phyloP scores from a whole-genome alignment of 2,329 filamentous ascomycete genomes.

The Fusarium miscanthi region DNA sequence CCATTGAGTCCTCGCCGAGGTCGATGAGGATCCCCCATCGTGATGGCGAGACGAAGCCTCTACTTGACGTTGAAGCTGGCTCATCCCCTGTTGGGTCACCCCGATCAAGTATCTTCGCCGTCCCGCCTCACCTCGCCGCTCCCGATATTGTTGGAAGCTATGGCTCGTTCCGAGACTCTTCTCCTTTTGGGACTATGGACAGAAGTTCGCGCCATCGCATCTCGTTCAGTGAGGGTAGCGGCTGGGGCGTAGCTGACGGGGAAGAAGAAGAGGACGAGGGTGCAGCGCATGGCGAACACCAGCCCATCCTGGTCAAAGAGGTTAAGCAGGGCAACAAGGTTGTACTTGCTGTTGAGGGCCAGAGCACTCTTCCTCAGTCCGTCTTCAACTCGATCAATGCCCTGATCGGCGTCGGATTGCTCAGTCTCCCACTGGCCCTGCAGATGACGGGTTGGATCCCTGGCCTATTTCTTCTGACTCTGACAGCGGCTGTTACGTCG shows the following conservation, averaged over 20 bases:
- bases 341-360: conserved; percentile 85
- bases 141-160: conserved; percentile 80
- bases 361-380: conserved; percentile 95
- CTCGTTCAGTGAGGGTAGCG: conserved; percentile 59
- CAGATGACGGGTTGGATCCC: conserved; percentile 90
- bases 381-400: conserved; percentile 97
- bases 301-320: conserved; percentile 87
- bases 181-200: conserved; percentile 65
- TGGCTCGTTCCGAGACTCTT: conserved; percentile 60
- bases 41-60: conserved; percentile 61
- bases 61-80: conserved; percentile 58
- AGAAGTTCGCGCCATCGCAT: conserved; percentile 51
- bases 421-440: conserved; percentile 89
- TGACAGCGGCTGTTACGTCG: conserved; percentile 79
- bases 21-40: conserved; percentile 44
- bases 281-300: conserved; percentile 67
- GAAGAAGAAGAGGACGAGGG: conserved; percentile 44
- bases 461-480: conserved; percentile 78
- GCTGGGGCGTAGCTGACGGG: conserved; percentile 52
- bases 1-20: conserved; percentile 26
- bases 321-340: conserved; percentile 89
- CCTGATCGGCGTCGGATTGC: conserved; percentile 87
- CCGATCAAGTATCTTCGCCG: conserved; percentile 63
- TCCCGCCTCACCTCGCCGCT: conserved; percentile 71
- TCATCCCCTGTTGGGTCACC: conserved; percentile 45